Base-by-base conservation (phyloP, 176 grass and related monocot species). In the Guadua angustifolia region DNA sequence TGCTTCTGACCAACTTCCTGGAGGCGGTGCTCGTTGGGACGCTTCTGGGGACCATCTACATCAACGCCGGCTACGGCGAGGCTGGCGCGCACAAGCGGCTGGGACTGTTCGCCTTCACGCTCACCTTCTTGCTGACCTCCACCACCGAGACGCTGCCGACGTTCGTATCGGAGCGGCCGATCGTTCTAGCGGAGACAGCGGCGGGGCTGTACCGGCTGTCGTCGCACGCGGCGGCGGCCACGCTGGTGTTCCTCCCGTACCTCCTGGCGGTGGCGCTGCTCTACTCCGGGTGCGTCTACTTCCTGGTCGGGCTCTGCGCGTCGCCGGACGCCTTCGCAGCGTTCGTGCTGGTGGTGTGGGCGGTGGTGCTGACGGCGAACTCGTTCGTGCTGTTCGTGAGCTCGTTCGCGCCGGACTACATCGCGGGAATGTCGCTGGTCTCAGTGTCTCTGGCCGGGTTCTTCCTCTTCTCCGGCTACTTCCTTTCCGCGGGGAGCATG, bases 381-480 rank as follows among this genome's bases (percentile, higher is more conserved):
- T 98, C 96, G 0, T 90, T 95, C 68, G 93, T 98, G 58, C 89
- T 98, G 0, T 92, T 98, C 77, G 82, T 98, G 1, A 98, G 96
- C 86, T 88, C 93, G 0, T 86, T 98, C 50, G 87, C 96, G 49
- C 96, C 96, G n/a, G 91, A 98, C 86, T 98, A 94, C 91, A 95
- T 98, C 55, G 93, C 96, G 0, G 96, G 96, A 2, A 98, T 87
- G 85, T 95, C 93, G n/a, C 73, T 98, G 13, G 89, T 98, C 12
- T 92, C 91, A 0, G 80, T 95, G 18, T 92, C 91, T 2, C 85
- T 98, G 0, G 93, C 95, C 0, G 93, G 91, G 0, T 98, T 98
- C 91, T 98, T 98, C 71, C 95, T 98, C 82, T 98, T 98, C 93
- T 98, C 95, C 3, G 95, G 95, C 38, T 98, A 98, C 91, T 98